phyloP scores from a whole-genome alignment of 2,329 filamentous ascomycete species.

The Hypoxylon sp. region DNA sequence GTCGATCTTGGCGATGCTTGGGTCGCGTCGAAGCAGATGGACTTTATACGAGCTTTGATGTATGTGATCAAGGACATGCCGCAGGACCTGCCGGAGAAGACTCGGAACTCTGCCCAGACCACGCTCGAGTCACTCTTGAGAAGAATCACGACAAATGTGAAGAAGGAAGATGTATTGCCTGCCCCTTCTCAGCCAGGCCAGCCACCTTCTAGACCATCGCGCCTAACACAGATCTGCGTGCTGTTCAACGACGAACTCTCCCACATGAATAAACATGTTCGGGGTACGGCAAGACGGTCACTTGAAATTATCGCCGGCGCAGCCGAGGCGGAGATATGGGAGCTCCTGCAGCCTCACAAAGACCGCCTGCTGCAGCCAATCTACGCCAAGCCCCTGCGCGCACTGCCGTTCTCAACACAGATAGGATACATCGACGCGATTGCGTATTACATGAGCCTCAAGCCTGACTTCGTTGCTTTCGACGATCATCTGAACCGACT shows the following conservation, averaged over 20 bases:
- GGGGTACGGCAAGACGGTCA: slow-evolving; percentile 82
- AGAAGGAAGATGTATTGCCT: slow-evolving; percentile 76
- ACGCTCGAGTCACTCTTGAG: slow-evolving; percentile 82
- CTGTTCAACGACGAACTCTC: slow-evolving; percentile 88
- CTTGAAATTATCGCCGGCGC: slow-evolving; percentile 83
- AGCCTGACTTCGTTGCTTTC: slow-evolving; percentile 87
- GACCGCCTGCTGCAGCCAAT: slow-evolving; percentile 90
- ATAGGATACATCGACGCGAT: slow-evolving; percentile 99
- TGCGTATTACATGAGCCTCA: slow-evolving; percentile 90
- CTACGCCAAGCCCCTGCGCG: slow-evolving; percentile 92
- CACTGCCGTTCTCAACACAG: slow-evolving; percentile 91
- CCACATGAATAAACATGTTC: slow-evolving; percentile 95
- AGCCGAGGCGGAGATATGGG: slow-evolving; percentile 80
- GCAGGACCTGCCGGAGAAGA: slow-evolving; percentile 88
- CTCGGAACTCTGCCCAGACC: slow-evolving; percentile 80
- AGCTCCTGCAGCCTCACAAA: slow-evolving; percentile 88
- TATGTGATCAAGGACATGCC: slow-evolving; percentile 99
- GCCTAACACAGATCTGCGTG: slow-evolving; percentile 79
- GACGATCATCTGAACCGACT: slow-evolving; percentile 91
- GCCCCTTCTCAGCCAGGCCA: slow-evolving; percentile 52
- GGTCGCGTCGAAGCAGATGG: slow-evolving; percentile 82
- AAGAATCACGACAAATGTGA: slow-evolving; percentile 78
- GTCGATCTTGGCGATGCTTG: slow-evolving; percentile 85
- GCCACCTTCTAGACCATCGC: slow-evolving; percentile 59
- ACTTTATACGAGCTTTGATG: slow-evolving; percentile 89